Base-by-base conservation (phyloP, 2,329 filamentous ascomycete species). In the Pseudocercospora eumusae region DNA sequence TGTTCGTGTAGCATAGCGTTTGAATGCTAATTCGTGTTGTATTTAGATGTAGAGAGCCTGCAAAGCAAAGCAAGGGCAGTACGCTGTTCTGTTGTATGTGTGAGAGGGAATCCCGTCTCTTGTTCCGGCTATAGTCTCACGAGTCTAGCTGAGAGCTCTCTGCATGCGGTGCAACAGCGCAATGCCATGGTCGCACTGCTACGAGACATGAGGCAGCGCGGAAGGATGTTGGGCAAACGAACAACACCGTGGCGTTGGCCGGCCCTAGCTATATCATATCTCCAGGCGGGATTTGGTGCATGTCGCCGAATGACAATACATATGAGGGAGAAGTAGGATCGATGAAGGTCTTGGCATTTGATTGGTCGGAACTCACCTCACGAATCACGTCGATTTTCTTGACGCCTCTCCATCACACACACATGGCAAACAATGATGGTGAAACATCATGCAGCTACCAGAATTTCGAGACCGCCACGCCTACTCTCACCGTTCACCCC, bases 1-100 rank as follows among this genome's bases (percentile, higher is more conserved):
- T 42, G 27, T 57, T 45, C 49, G 20, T 44, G 53, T 53, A 57
- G 59, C 59, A 57, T 61, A 61, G 59, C 59, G 59, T 57, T 57
- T 61, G 40, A 44, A 21, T 45, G 55, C 25, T 49, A 28, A 47
- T 47, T 15, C 31, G n/a, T 27, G n/a, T 57, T 57, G 25, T 47
- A 25, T 28, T 28, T 52, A 28, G 47, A 52, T 52, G 47, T 52
- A 52, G 47, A 52, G 11, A 52, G 23, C 2, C 6, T 25, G 47
- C 47, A 25, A 52, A 31, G 47, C 47, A 25, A 52, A 31, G 21
- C 15, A 52, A n/a, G 25, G 13, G 20, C 47, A 52, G 47, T 52
- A 52, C 47, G 47, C 47, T 28, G 47, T 8, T 25, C 15, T 31
- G 25, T 52, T 52, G 47, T 52, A 52, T 18, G 11, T 23, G 21